phyloP scores from a whole-genome alignment of 768 basidiomycete species.

The Lanmaoa rubissima region DNA sequence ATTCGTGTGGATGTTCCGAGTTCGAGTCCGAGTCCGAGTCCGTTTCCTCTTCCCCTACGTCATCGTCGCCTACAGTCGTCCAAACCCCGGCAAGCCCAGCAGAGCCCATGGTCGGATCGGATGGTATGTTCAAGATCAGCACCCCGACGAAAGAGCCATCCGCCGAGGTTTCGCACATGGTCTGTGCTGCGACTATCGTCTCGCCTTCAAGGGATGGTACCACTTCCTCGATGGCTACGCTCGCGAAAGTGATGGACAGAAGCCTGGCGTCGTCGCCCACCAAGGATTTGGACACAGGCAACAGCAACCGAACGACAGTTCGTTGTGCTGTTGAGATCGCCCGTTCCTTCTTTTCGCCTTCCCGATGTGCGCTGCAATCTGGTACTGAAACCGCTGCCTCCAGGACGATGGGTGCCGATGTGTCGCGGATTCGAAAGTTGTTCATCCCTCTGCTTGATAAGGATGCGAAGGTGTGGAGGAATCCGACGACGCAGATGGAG shows the following conservation, averaged over 20 bases:
- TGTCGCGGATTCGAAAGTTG: background rate
- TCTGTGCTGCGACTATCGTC: background rate
- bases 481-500: conserved; percentile 1
- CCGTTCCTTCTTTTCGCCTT: background rate
- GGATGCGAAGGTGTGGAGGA: background rate
- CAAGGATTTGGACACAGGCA: background rate
- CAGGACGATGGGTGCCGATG: background rate
- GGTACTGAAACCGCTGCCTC: no score
- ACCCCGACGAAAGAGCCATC: background rate
- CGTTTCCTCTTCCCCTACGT: background rate
- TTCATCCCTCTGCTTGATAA: conserved; percentile 8
- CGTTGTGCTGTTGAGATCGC: background rate
- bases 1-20: background rate
- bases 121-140: background rate
- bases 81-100: background rate
- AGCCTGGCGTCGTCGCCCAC: background rate
- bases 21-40: background rate
- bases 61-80: background rate
- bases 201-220: background rate
- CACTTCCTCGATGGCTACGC: background rate
- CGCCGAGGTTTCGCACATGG: background rate
- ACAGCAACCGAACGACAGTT: background rate
- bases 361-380: background rate
- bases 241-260: background rate
- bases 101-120: background rate